A percentile compares a stretch with the other conserved stretches of the same genome.
phyloP scores from a whole-genome alignment of 2,329 filamentous ascomycete genomes.

The Fusarium palustre region DNA sequence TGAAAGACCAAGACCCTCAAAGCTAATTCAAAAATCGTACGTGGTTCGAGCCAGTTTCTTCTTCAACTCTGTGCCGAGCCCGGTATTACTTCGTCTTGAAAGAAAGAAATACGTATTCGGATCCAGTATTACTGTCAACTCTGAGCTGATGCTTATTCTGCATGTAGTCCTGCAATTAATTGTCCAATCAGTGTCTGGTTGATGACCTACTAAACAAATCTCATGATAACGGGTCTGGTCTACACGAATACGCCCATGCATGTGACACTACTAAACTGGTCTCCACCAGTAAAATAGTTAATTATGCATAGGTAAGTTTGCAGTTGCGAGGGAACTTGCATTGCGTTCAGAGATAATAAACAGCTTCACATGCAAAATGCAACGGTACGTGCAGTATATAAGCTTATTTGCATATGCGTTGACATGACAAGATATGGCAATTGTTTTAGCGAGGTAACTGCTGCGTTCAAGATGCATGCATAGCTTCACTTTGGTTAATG shows the following conservation, averaged over 20 bases:
- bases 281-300: slow-evolving; percentile 1
- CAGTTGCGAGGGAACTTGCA: not conserved
- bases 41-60: slow-evolving; percentile 26
- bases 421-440: not conserved
- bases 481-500: not conserved
- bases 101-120: slow-evolving; percentile 21
- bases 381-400: not conserved
- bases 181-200: slow-evolving; percentile 29
- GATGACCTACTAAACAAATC: slow-evolving; percentile 27
- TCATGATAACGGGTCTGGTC: slow-evolving; percentile 21
- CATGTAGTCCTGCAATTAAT: slow-evolving; percentile 14
- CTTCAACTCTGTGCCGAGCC: slow-evolving; percentile 18
- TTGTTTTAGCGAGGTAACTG: not conserved
- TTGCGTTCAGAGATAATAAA: not conserved
- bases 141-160: slow-evolving; percentile 15
- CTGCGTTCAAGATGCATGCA: not conserved
- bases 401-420: slow-evolving; percentile 7
- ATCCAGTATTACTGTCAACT: not conserved
- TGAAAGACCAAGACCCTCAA: slow-evolving; percentile 27
- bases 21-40: slow-evolving; percentile 32
- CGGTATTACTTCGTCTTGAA: slow-evolving; percentile 38
- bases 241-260: slow-evolving; percentile 39
- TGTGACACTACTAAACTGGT: slow-evolving; percentile 22
- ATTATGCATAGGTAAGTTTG: no score
- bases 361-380: slow-evolving; percentile 32